Evolutionary conservation across 495 filamentous ascomycete species (phyloP), one percentile per base, ranked within the genome.

Genomic region (Lasiosphaeriaceae sp.): DNA sequence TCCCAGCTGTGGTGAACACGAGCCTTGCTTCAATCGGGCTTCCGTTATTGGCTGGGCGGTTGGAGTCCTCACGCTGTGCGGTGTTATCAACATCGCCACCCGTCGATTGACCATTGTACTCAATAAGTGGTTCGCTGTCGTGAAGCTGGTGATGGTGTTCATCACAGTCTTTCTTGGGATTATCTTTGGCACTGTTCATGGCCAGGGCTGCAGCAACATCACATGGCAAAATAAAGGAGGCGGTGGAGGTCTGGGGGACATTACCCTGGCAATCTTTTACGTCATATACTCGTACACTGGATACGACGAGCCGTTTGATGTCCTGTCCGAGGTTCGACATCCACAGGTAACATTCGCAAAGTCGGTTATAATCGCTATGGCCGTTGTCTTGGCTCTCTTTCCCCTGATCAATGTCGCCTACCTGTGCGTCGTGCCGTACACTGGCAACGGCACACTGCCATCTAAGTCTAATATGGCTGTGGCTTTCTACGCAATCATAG

Each of bases 271-370:
- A 41, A 11, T 61, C 3, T 20, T 59, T 29, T 61, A 50, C 44
- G 52, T 51, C 21, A 37, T 67, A 21, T 69, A 65, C 43, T n/a
- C 62, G 6, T 69, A 55, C 31, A 35, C 49, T 2, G 62, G 64
- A 8, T 67, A 55, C 47, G 58, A 63, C 16, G 61, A 66, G 54
- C 65, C 65, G 7, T 65, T 63, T 37, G 65, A 69, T 57, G 65
- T 69, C 19, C 51, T 67, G n/a, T 49, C 50, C 41, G 66, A 69
- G 45, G 56, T 69, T 23, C 11, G 20, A 11, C 48, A 50, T 19
- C 66, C 66, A 0, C 47, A 49, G 17, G 58, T 54, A 19, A 43
- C 46, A 0, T 67, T 69, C 31, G 53, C 64, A n/a, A 61, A 47
- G 31, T 45, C 44, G 14, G 50, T 62, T 9, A 44, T 52, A 39